Conservation (phyloP, 768 basidiomycete genomes). For the Boletus speciosus region DNA sequence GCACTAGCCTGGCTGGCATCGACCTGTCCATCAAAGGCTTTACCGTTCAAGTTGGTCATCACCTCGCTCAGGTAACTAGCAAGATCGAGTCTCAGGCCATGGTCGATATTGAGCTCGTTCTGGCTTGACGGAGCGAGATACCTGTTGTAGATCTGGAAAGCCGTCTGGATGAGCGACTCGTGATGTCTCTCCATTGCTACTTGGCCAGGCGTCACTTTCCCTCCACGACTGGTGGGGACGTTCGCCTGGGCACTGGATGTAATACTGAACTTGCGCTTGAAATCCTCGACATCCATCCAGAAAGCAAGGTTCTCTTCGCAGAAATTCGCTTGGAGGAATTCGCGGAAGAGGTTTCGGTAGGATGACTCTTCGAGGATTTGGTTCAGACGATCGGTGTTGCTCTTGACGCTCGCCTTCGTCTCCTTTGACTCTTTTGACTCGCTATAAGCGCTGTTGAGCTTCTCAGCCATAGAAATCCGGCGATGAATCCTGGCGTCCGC, state of each 20-base stretch:
- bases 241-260: constrained; percentile 86
- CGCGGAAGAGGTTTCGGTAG: constrained; percentile 86
- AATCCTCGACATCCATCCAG: constrained; percentile 96
- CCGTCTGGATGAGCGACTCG: constrained; percentile 89
- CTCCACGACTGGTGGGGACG: constrained; percentile 36
- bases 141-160: constrained; percentile 89
- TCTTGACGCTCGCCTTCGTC: constrained; percentile 65
- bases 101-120: constrained; percentile 97
- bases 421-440: constrained; percentile 46
- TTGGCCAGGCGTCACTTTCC: constrained; percentile 63
- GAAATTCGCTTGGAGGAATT: constrained; percentile 90
- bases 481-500: constrained; percentile 68
- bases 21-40: constrained; percentile 72
- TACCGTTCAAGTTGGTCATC: constrained; percentile 72
- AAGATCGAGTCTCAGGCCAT: constrained; percentile 90
- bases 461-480: constrained; percentile 75
- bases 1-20: constrained; percentile 77
- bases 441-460: constrained; percentile 50
- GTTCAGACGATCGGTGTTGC: constrained; percentile 85
- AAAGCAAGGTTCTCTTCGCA: constrained; percentile 98
- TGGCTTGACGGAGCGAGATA: constrained; percentile 95
- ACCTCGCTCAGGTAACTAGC: constrained; percentile 91
- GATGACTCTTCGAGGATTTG: constrained; percentile 93
- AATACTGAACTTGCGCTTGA: constrained; percentile 93
- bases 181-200: constrained; percentile 97